Evolutionary conservation across 495 filamentous ascomycete genomes (phyloP).

Genomic region (Annulohypoxylon stygium): DNA sequence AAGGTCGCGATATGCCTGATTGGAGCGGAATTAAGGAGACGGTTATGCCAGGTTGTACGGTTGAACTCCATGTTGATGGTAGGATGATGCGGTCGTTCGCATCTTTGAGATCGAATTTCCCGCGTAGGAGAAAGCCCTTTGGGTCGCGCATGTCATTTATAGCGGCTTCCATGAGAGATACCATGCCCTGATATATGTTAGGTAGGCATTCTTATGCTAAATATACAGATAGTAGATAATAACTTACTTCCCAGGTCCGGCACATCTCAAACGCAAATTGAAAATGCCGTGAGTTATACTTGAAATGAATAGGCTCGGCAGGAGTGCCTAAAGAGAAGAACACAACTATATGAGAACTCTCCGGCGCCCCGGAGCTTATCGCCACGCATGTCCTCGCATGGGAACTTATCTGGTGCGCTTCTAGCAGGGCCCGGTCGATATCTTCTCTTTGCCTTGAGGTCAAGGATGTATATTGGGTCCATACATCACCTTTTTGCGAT

Average conservation of each 20-base stretch:
- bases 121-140: neutral
- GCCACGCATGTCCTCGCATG: conserved; percentile 21
- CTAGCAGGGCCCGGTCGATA: conserved; percentile 1
- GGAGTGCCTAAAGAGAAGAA: conserved; percentile 14
- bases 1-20: no score
- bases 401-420: conserved; percentile 18
- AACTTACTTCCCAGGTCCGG: conserved; percentile 35
- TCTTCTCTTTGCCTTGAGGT: conserved; percentile 3
- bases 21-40: conserved; percentile 14
- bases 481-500: conserved; percentile 5
- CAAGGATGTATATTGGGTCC: conserved; percentile 20
- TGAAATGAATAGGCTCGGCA: conserved; percentile 17
- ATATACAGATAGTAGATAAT: neutral
- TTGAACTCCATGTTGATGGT: conserved; percentile 13
- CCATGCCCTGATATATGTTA: conserved; percentile 22
- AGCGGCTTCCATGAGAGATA: neutral
- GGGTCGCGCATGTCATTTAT: neutral
- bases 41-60: conserved; percentile 20
- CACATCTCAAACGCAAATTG: conserved; percentile 31
- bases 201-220: neutral
- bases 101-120: neutral
- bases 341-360: neutral
- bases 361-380: conserved; percentile 5
- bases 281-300: neutral
- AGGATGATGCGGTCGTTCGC: conserved; percentile 7